phyloP scores from a whole-genome alignment of 441 rosid species.

The Adansonia grandidieri region DNA sequence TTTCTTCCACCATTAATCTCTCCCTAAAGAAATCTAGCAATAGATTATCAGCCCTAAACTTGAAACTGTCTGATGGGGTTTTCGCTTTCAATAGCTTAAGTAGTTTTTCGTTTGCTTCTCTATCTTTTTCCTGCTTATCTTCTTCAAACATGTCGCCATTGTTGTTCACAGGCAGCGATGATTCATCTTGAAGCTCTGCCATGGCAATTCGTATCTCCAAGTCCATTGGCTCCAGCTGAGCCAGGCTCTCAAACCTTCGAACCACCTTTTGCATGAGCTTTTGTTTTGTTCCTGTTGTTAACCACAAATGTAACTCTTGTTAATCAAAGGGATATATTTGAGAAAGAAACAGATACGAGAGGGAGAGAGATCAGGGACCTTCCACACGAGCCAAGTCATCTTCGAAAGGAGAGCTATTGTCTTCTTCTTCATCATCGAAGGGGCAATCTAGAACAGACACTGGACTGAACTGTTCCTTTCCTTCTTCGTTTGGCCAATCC shows the following conservation, averaged over 20 bases:
- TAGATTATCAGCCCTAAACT: slow-evolving; percentile 34
- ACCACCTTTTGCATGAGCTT: slow-evolving; percentile 36
- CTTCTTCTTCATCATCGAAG: slow-evolving; percentile 59
- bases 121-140: slow-evolving; percentile 17
- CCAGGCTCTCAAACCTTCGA: slow-evolving; percentile 37
- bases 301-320: neutral
- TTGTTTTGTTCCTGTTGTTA: slow-evolving; percentile 41
- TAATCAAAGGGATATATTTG: neutral
- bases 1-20: slow-evolving; percentile 27
- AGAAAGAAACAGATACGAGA: neutral
- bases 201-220: slow-evolving; percentile 50
- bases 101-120: slow-evolving; percentile 25
- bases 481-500: slow-evolving; percentile 55
- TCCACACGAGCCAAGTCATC: slow-evolving; percentile 30
- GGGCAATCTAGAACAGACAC: slow-evolving; percentile 74
- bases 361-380: slow-evolving; percentile 31
- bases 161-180: neutral
- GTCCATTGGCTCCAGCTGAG: slow-evolving; percentile 48
- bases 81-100: slow-evolving; percentile 28
- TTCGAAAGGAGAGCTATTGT: slow-evolving; percentile 41
- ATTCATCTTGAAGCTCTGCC: slow-evolving; percentile 32
- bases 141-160: neutral
- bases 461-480: slow-evolving; percentile 74
- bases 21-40: slow-evolving; percentile 52
- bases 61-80: neutral